phyloP scores from a whole-genome alignment of 805 yeast species.

The Kodamaea kaohsiungensis region DNA sequence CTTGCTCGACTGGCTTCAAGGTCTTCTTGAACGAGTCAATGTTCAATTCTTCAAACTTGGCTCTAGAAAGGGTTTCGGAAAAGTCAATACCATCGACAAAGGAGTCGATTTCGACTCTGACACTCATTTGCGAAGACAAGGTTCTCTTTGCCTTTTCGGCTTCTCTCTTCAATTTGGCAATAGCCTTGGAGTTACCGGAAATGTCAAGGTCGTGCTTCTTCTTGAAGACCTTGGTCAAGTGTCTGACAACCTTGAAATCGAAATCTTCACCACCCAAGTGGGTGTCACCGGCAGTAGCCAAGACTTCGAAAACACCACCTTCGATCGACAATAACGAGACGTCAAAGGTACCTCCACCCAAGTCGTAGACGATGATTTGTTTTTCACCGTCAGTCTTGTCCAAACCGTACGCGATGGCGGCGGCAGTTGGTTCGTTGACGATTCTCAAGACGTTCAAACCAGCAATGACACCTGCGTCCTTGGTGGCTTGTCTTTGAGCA shows the following conservation, averaged over 20 bases:
- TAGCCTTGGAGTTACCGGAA: constrained; percentile 41
- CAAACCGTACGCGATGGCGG: constrained; percentile 35
- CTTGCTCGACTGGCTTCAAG: constrained; percentile 49
- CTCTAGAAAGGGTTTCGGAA: constrained; percentile 48
- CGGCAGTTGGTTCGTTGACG: constrained; percentile 74
- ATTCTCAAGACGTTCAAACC: constrained; percentile 87
- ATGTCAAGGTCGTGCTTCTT: constrained; percentile 47
- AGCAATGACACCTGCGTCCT: constrained; percentile 91
- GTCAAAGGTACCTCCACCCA: constrained; percentile 50
- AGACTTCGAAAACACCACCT: constrained; percentile 51
- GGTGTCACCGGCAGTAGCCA: constrained; percentile 52
- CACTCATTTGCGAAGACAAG: constrained; percentile 45
- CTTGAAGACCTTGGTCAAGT: constrained; percentile 44
- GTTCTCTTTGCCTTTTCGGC: constrained; percentile 53
- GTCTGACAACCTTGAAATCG: constrained; percentile 45
- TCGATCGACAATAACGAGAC: constrained; percentile 40
- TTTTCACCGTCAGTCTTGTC: constrained; percentile 39
- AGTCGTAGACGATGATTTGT: constrained; percentile 49
- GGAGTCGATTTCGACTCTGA: constrained; percentile 47
- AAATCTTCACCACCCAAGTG: constrained; percentile 55
- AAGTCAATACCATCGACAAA: constrained; percentile 51
- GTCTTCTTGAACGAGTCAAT: constrained; percentile 46
- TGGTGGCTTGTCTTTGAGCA: constrained; percentile 93
- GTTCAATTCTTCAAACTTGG: constrained; percentile 50
- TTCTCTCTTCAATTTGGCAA: constrained; percentile 48